Percentiles rank a stretch among this genome's conserved stretches.
These are phyloP conservation scores for Aspergillus sergii DNA, from an alignment of 2,329 filamentous ascomycete genomes.

Conservation along the genomic window DNA sequence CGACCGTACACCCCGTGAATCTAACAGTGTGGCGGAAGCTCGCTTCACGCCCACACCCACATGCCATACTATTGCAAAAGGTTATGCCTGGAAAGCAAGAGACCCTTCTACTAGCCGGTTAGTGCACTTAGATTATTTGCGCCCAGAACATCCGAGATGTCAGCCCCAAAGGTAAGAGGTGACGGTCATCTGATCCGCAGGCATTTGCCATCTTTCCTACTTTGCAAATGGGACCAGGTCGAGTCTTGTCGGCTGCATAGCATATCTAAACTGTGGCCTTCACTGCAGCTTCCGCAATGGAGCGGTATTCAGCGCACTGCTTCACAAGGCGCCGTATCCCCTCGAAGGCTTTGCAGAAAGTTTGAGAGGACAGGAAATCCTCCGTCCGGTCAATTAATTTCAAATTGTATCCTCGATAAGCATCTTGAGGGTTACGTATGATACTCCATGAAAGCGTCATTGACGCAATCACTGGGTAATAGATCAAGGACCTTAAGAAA, in stretches of 20 bases:
- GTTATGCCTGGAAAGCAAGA: too few species aligned
- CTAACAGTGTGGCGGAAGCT: too few species aligned
- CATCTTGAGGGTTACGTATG: constrained; percentile 16
- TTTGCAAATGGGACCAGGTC: not conserved
- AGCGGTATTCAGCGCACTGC: constrained; percentile 19
- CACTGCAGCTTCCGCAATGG: constrained; percentile 13
- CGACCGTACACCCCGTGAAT: too few species aligned
- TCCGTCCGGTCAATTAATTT: constrained; percentile 18
- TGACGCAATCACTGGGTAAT: constrained; percentile 21
- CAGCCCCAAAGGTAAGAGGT: too few species aligned
- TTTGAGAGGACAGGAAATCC: constrained; percentile 13
- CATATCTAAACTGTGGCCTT: not conserved
- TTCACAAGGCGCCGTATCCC: constrained; percentile 12
- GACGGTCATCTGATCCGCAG: too few species aligned
- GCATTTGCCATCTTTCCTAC: too few species aligned
- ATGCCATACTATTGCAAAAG: too few species aligned
- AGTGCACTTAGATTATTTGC: too few species aligned
- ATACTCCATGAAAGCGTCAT: constrained; percentile 20
- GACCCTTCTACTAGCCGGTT: too few species aligned
- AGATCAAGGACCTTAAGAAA: constrained; percentile 13
- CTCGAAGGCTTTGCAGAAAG: constrained; percentile 11
- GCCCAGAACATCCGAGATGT: too few species aligned
- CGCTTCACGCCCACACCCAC: too few species aligned
- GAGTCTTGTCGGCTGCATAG: not conserved
- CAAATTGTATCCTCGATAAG: constrained; percentile 15